Conservation (phyloP, 495 filamentous ascomycete species). For the Podospora bellae-mahoneyi region DNA sequence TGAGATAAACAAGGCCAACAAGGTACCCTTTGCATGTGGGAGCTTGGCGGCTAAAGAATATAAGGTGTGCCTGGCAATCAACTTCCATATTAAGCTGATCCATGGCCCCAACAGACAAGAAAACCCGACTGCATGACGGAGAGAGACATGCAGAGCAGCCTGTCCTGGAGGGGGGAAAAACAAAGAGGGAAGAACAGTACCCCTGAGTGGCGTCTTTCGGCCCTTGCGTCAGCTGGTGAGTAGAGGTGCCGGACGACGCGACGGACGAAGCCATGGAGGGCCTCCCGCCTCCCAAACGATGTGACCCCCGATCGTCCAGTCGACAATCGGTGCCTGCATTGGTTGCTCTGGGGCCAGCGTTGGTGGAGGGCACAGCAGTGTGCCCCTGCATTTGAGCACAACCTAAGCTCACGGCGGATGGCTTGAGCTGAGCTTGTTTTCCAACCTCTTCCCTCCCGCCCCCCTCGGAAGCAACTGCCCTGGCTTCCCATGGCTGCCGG, state of each 20-base stretch:
- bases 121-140: background rate
- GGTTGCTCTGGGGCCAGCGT: background rate
- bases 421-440: conserved; percentile 2
- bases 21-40: conserved; percentile 10
- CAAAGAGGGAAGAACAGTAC: background rate
- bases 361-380: conserved; percentile 1
- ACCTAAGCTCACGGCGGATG: background rate
- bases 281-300: background rate
- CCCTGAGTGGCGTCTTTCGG: conserved; percentile 1
- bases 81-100: conserved; percentile 16
- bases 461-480: background rate
- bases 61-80: conserved; percentile 26
- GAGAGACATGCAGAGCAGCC: background rate
- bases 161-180: background rate
- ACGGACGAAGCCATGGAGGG: background rate
- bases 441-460: background rate
- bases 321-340: background rate
- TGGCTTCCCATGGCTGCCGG: background rate
- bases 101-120: background rate
- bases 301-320: conserved; percentile 5
- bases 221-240: conserved; percentile 1
- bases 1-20: conserved; percentile 1
- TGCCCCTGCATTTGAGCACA: conserved; percentile 2
- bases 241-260: background rate
- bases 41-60: conserved; percentile 26